Evolutionary conservation across 768 basidiomycete genomes (phyloP).

Genomic region (Lactarius trivialis): DNA sequence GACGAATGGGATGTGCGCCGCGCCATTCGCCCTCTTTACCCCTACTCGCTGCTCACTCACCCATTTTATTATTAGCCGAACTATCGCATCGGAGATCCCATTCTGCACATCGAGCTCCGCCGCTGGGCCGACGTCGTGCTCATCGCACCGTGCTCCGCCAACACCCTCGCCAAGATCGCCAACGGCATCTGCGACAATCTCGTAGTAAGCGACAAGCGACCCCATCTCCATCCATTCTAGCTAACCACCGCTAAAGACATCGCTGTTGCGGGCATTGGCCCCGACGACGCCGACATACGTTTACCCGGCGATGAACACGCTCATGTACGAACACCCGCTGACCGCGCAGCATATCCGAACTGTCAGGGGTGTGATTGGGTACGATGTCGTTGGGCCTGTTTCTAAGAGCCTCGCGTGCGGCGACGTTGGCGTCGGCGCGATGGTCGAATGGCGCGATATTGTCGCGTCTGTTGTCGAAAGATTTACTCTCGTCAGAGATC

Average conservation of each 20-base stretch:
- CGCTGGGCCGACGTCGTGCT: conserved; percentile 95
- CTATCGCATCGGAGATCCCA: conserved; percentile 81
- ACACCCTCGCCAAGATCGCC: conserved; percentile 90
- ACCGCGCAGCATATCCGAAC: conserved; percentile 77
- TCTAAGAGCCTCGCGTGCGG: conserved; percentile 88
- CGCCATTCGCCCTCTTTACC: too few relatives aligned
- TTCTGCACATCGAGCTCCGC: conserved; percentile 91
- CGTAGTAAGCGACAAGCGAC: conserved; percentile 43
- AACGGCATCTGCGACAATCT: conserved; percentile 88
- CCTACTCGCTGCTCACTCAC: not conserved
- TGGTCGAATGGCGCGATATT: conserved; percentile 95
- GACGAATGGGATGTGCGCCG: conserved; percentile 87
- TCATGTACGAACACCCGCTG: conserved; percentile 94
- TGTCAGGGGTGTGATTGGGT: conserved; percentile 69
- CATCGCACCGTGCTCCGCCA: conserved; percentile 94
- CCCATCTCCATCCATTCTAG: not conserved
- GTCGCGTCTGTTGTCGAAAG: conserved; percentile 60
- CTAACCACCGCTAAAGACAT: conserved; percentile 40
- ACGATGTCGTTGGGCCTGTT: conserved; percentile 80
- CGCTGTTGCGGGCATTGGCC: conserved; percentile 76
- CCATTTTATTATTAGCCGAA: conserved; percentile 41
- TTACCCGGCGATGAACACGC: conserved; percentile 98
- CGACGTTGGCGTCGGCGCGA: conserved; percentile 89
- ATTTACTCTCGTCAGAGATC: conserved; percentile 31
- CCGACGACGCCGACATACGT: conserved; percentile 83